Conservation (phyloP, 352 stramenopile genomes). For the Pythium volutum region DNA sequence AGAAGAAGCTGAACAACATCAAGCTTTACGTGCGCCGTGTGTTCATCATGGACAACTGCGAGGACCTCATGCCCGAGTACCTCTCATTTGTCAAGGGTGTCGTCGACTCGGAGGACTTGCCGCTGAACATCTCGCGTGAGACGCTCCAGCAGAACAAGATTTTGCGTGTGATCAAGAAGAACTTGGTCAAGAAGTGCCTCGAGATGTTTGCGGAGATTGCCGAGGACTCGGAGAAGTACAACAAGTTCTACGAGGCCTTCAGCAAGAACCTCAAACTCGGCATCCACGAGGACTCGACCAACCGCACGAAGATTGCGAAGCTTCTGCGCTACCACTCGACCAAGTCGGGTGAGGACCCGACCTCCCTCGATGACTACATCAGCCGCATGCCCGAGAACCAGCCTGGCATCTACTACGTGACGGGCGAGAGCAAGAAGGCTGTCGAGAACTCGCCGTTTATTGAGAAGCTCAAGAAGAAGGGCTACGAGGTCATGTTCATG, state of each 20-base stretch:
- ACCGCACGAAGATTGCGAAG: slow-evolving; percentile 99
- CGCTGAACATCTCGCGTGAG: slow-evolving; percentile 99
- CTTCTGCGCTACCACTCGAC: slow-evolving; percentile 98
- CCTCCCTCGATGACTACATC: slow-evolving; percentile 99
- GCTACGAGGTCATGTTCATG: slow-evolving; percentile 99
- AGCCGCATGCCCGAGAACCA: slow-evolving; percentile 95
- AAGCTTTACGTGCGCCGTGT: slow-evolving; percentile 99
- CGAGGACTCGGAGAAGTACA: slow-evolving; percentile 97
- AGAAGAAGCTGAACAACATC: slow-evolving; percentile 99
- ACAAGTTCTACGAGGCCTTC: slow-evolving; percentile 99
- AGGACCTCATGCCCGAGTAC: slow-evolving; percentile 99
- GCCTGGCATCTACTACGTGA: slow-evolving; percentile 99
- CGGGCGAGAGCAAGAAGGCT: slow-evolving; percentile 98
- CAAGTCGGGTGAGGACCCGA: slow-evolving; percentile 97
- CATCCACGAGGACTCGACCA: slow-evolving; percentile 99
- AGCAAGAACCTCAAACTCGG: slow-evolving; percentile 99
- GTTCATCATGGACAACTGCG: slow-evolving; percentile 99
- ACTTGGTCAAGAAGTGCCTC: slow-evolving; percentile 99
- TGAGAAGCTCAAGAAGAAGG: slow-evolving; percentile 99
- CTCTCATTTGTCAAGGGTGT: slow-evolving; percentile 99
- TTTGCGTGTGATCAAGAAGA: slow-evolving; percentile 99
- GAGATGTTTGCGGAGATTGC: slow-evolving; percentile 99
- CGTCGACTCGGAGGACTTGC: slow-evolving; percentile 99
- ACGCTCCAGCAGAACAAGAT: slow-evolving; percentile 99
- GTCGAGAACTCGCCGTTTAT: slow-evolving; percentile 99